Percentiles rank a stretch among this genome's conserved stretches.
Evolutionary conservation across 1,284 basidiomycete species (phyloP).

Genomic region (Agroathelia rolfsii): DNA sequence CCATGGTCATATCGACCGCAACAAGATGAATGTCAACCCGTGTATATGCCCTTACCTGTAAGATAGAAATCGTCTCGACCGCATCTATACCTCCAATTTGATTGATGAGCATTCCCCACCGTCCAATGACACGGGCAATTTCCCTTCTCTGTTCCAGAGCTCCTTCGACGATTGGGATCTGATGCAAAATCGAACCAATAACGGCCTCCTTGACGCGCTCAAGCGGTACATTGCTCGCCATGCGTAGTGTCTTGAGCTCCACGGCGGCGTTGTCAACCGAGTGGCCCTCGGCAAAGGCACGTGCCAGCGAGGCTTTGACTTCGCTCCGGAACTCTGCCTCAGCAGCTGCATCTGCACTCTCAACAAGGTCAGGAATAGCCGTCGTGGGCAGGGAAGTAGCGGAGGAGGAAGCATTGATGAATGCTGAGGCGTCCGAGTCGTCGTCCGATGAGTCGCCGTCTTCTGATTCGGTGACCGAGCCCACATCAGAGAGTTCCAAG

Average conservation of each 20-base stretch:
- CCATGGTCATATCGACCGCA: neutral
- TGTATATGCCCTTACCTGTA: conserved; percentile 44
- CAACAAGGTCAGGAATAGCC: conserved; percentile 23
- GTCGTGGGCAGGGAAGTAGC: conserved; percentile 25
- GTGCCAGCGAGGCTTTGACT: conserved; percentile 73
- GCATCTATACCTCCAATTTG: conserved; percentile 68
- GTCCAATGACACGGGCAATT: conserved; percentile 44
- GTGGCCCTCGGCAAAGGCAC: conserved; percentile 86
- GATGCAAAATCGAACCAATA: conserved; percentile 61
- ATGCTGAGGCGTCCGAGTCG: conserved; percentile 24
- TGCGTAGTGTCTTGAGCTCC: conserved; percentile 87
- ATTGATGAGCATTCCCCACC: conserved; percentile 69
- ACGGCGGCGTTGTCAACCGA: conserved; percentile 87
- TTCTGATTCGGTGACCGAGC: conserved; percentile 32
- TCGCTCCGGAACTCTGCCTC: conserved; percentile 71
- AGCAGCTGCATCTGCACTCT: conserved; percentile 32
- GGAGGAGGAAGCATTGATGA: conserved; percentile 29
- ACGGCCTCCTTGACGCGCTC: conserved; percentile 72
- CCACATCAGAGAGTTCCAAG: conserved; percentile 46
- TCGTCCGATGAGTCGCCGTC: conserved; percentile 25
- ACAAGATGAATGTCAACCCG: neutral
- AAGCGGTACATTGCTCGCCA: conserved; percentile 86
- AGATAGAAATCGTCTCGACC: conserved; percentile 58
- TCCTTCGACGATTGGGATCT: conserved; percentile 46
- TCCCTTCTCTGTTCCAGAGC: conserved; percentile 46